phyloP scores from a whole-genome alignment of 306 rosid species.

The Sesbania bispinosa region DNA sequence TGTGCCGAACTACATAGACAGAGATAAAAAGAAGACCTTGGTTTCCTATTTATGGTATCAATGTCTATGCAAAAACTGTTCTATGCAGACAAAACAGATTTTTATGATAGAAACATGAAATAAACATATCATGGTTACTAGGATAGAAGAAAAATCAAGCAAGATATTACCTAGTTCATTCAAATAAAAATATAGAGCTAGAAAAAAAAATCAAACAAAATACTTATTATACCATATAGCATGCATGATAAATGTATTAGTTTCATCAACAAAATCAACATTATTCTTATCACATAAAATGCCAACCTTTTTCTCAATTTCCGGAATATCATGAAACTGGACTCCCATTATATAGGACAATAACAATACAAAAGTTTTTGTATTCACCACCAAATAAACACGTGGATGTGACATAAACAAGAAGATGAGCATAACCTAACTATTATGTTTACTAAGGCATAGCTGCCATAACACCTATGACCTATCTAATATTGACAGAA shows the following conservation, averaged over 20 bases:
- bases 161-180: background rate
- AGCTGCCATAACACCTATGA: background rate
- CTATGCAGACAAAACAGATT: background rate
- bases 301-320: background rate
- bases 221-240: background rate
- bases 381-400: background rate
- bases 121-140: background rate
- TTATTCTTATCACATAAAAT: background rate
- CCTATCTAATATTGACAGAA: constrained; percentile 3
- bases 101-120: background rate
- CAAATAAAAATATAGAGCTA: constrained; percentile 2
- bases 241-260: background rate
- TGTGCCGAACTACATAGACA: background rate
- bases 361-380: background rate
- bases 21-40: background rate
- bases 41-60: background rate
- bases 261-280: too few species aligned
- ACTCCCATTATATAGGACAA: too few species aligned
- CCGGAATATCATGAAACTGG: background rate
- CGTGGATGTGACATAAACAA: background rate
- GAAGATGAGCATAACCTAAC: too few species aligned
- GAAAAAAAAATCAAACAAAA: background rate
- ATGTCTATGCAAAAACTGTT: background rate
- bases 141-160: background rate
- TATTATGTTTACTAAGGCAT: background rate